Base-by-base conservation (phyloP, 2,329 filamentous ascomycete species). In the Fusarium tuaranense region DNA sequence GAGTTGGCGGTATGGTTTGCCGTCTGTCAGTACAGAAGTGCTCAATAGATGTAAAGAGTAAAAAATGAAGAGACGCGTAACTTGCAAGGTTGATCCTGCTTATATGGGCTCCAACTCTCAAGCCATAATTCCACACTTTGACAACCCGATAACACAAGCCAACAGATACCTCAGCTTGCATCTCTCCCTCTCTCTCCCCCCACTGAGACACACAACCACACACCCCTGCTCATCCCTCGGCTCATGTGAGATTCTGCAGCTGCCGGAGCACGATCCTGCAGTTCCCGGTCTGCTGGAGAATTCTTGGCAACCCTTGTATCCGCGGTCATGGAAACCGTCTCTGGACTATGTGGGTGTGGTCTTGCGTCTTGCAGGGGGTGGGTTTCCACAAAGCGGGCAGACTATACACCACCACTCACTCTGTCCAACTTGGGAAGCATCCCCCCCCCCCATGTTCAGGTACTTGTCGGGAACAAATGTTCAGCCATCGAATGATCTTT, bases 191-290 rank as follows among this genome's bases (percentile, higher is more conserved):
- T 9, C 32, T 25, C 36, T 34, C 36, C 53, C 58, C 51, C 68
- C 58, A 55, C 65, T 7, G 48, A 55, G 48, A 55, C 55, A 55
- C 27, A 55, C 55, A 27, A 27, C n/a, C 36, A 32, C n/a, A 25
- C 30, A 32, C 30, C 30, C 30, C 30, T 32, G 30, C 30, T 32
- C 30, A n/a, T 18, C 18, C 48, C 20, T 75, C 62, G 59, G 62
- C 66, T 73, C 61, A 62, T 76, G 62, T 65, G 48, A 69, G 67
- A 69, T 69, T 63, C 62, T 55, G 62, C 64, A 75, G 58, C 57
- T 75, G 73, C 70, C 64, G 70, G 64, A 74, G 59, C 61, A 30
- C 70, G 73, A 75, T 75, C 67, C 64, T 71, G 73, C 73, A 76
- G 67, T 34, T 75, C 67, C 64, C 67, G 73, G 20, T 48, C 59